Evolutionary conservation across 805 yeast species (phyloP).

Genomic region (Brettanomyces bruxellensis): DNA sequence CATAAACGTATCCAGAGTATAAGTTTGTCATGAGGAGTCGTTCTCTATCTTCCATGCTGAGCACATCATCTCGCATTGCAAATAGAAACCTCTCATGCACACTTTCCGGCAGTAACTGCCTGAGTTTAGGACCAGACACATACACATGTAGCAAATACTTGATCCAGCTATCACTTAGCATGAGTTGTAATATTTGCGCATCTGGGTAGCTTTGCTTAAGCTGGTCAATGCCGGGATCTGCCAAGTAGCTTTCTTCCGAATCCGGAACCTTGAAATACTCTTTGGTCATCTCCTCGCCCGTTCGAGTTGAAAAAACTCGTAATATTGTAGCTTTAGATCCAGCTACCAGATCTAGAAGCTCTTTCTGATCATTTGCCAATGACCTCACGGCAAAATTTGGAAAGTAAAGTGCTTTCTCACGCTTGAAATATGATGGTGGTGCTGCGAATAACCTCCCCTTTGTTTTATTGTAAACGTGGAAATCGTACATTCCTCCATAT

Average conservation of each 20-base stretch:
- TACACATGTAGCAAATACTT: slow-evolving; percentile 58
- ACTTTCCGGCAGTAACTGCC: slow-evolving; percentile 15
- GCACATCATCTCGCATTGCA: slow-evolving; percentile 44
- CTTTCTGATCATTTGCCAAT: slow-evolving; percentile 27
- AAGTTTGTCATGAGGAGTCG: slow-evolving; percentile 59
- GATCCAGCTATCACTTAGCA: slow-evolving; percentile 62
- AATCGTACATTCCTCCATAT: slow-evolving; percentile 58
- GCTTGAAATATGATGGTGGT: slow-evolving; percentile 70
- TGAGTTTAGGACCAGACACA: slow-evolving; percentile 33
- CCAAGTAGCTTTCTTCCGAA: slow-evolving; percentile 32
- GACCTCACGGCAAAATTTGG: slow-evolving; percentile 66
- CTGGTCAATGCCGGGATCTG: slow-evolving; percentile 30
- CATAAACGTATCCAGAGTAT: slow-evolving; percentile 74
- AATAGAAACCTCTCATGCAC: slow-evolving; percentile 51
- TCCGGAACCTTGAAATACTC: slow-evolving; percentile 45
- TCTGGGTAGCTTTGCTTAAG: slow-evolving; percentile 37
- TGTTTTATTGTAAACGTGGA: slow-evolving; percentile 58
- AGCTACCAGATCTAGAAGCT: slow-evolving; percentile 31
- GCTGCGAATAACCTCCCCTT: slow-evolving; percentile 79
- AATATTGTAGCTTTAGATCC: slow-evolving; percentile 51
- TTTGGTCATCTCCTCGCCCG: slow-evolving; percentile 61
- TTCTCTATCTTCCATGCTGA: slow-evolving; percentile 49
- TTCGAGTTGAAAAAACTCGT: slow-evolving; percentile 54
- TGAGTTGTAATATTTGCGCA: slow-evolving; percentile 68
- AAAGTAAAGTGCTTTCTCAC: slow-evolving; percentile 66